Evolutionary conservation across 2,329 filamentous ascomycete species (phyloP), one percentile per base, ranked within the genome.

Genomic region (Celoporthe dispersa): DNA sequence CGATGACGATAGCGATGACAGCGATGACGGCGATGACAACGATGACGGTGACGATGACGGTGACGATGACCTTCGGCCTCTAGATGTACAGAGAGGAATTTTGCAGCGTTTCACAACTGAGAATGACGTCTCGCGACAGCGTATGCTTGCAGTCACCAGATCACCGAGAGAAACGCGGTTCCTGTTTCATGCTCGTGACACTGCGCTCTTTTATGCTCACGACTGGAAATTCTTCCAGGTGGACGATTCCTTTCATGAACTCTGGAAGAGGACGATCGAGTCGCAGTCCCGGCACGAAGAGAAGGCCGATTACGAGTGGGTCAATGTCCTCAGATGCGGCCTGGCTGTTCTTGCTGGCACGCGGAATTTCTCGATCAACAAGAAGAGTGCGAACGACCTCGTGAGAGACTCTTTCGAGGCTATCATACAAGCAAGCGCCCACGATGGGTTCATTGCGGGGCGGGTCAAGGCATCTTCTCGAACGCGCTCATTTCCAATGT

Each of bases 171-270:
- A 73, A 9, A 68, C 72, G 2, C 19, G 73, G 1, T 73, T 75
- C n/a, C 64, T 73, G 6, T 68, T 75, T 6, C 73, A 74, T 25
- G 62, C 74, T 33, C 68, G 71, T 5, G 74, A 75, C 44, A 73
- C 73, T 9, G 68, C 57, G 1, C 57, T 75, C 1, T 72, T 74
- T n/a, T 72, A 73, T 14, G 44, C 16, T 16, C 25, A 69, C 2
- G 53, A 66, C 9, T 60, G 44, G 48, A 12, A 9, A 7, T 70
- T 63, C 33, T 61, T 63, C 33, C 19, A 22, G 1, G 14, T 64
- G 2, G 37, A 68, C 14, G 19, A 31, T 12, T 62, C 57, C 1
- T 73, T 63, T 19, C 35, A 51, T 5, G 64, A 70, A 3, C 22
- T 72, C 1, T 74, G 73, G 73, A 22, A 60, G 2, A 70, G 70